phyloP scores from a whole-genome alignment of 2,329 filamentous ascomycete species.

The Apiospora malaysiana region DNA sequence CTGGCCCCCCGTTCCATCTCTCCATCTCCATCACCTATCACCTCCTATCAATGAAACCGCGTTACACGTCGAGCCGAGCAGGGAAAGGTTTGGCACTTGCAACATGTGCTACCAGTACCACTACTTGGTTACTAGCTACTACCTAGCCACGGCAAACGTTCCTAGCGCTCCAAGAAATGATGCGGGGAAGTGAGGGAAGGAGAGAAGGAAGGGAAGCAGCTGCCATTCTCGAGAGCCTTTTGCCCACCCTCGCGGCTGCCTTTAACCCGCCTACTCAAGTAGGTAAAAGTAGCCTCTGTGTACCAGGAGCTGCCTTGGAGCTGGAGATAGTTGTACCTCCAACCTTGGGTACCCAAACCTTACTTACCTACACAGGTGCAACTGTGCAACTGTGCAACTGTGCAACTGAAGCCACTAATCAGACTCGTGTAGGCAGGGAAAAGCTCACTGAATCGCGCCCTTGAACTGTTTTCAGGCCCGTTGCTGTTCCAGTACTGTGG shows the following conservation, averaged over 20 bases:
- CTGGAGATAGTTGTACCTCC: not conserved
- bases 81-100: not conserved
- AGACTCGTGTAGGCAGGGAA: too few species aligned
- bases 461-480: not conserved
- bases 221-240: not conserved
- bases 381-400: too few species aligned
- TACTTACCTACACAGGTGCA: not conserved
- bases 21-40: not conserved
- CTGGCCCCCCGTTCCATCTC: not conserved
- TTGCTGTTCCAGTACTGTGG: not conserved
- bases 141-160: not conserved
- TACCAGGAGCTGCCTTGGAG: not conserved
- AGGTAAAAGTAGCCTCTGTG: conserved; percentile 18
- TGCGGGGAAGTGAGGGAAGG: conserved; percentile 2
- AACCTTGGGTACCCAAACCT: not conserved
- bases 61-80: conserved; percentile 13
- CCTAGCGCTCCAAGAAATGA: conserved; percentile 7
- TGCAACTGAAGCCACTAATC: not conserved
- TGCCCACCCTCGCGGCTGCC: not conserved
- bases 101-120: conserved; percentile 6
- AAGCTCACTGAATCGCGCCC: not conserved
- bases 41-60: not conserved
- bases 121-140: too few species aligned
- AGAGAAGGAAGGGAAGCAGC: not conserved
- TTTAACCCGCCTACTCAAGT: conserved; percentile 10